These are phyloP conservation scores for Lasiosphaeria hispida DNA, from an alignment of 495 filamentous ascomycete species.

Conservation along the genomic window DNA sequence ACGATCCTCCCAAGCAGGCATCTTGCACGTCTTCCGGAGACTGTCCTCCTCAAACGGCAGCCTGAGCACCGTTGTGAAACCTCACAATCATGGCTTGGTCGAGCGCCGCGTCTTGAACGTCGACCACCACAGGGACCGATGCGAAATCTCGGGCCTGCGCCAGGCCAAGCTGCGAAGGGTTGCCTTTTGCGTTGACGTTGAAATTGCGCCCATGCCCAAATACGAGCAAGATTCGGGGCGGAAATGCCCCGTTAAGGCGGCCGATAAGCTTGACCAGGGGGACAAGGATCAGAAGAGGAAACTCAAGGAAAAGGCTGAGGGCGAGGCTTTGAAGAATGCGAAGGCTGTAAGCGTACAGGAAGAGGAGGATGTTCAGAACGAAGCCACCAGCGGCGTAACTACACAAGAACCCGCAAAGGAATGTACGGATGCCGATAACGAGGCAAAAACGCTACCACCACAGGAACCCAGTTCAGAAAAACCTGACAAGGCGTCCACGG, in stretches of 20 bases:
- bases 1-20: slow-evolving; percentile 62
- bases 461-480: slow-evolving; percentile 26
- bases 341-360: slow-evolving; percentile 58
- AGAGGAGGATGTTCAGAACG: slow-evolving; percentile 35
- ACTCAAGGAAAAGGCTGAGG: slow-evolving; percentile 66
- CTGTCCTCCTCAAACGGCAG: slow-evolving; percentile 67
- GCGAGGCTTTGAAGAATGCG: slow-evolving; percentile 63
- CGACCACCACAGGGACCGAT: slow-evolving; percentile 74
- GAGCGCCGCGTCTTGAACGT: slow-evolving; percentile 82
- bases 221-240: slow-evolving; percentile 44
- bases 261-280: slow-evolving; percentile 27
- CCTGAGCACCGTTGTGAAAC: slow-evolving; percentile 34
- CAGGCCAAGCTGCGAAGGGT: slow-evolving; percentile 79
- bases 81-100: slow-evolving; percentile 58
- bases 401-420: slow-evolving; percentile 34
- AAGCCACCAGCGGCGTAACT: slow-evolving; percentile 42
- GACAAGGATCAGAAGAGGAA: slow-evolving; percentile 64
- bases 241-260: slow-evolving; percentile 2
- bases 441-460: slow-evolving; percentile 22
- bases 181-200: slow-evolving; percentile 94
- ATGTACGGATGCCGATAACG: slow-evolving; percentile 19
- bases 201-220: slow-evolving; percentile 70
- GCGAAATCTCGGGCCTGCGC: slow-evolving; percentile 74
- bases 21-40: slow-evolving; percentile 78
- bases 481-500: slow-evolving; percentile 14